Base-by-base conservation (phyloP, 169 alveolate genomes). In the Plasmodium yoelii region DNA sequence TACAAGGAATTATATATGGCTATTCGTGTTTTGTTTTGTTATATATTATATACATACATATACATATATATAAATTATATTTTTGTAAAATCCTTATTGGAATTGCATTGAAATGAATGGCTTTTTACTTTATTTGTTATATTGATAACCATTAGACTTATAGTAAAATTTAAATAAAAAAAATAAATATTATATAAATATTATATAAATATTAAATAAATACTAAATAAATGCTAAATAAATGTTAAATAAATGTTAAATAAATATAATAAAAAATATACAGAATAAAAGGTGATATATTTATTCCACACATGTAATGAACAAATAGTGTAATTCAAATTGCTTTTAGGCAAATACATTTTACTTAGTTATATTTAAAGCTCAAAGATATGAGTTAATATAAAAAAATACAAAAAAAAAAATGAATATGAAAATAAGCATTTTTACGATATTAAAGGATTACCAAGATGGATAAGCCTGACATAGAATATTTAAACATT, bases 401-500 rank as follows among this genome's bases (percentile, higher is more conserved):
- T n/a, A 57, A 57, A 57, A 57, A 57, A 57, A 57, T n/a, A 6
- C n/a, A 13, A 10, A 65, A 65, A 5, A 47, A 47, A 12, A 46
- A 74, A 74, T 15, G 61, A 24, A 15, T 10, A 61, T 42, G 19
- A 12, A 28, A 15, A 10, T 75, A 34, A 34, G 7, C 42, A 34
- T 34, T 34, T 7, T 34, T 2, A 34, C 0, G 7, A 44, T 15
- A 10, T 19, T 53, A 18, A 60, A 39, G 49, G 26, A 42, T 10
- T 18, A 67, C 56, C n/a, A 64, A 67, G 46, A 77, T 77, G 88
- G 88, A 77, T 39, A 77, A 56, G 26, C 24, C 64, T 69, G 88
- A 77, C 42, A 77, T 77, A 77, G 88, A 65, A 69, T 77, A 64
- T 26, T 77, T 77, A 49, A 77, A 77, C 22, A 65, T 77, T 2